Conservation (phyloP, 2,329 filamentous ascomycete species). For the Eutypella sp. region DNA sequence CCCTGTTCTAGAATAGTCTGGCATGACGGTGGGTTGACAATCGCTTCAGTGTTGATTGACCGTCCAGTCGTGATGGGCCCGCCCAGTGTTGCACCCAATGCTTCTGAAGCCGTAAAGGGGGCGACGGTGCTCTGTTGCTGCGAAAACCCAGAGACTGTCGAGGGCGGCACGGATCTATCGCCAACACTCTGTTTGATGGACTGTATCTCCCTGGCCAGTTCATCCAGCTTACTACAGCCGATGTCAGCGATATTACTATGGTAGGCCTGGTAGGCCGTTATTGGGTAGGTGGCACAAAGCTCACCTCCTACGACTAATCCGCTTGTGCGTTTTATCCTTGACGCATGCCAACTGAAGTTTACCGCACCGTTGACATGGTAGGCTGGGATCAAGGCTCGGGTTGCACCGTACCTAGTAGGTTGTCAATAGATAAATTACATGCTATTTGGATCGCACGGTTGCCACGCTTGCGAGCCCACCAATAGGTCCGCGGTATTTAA, state of each 20-base stretch:
- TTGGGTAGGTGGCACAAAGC: slow-evolving; percentile 7
- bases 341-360: slow-evolving; percentile 25
- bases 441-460: too few relatives aligned
- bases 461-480: too few relatives aligned
- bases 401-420: slow-evolving; percentile 27
- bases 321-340: slow-evolving; percentile 28
- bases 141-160: slow-evolving; percentile 8
- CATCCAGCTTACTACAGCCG: slow-evolving; percentile 46
- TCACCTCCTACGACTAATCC: slow-evolving; percentile 27
- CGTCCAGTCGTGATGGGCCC: slow-evolving; percentile 4
- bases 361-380: slow-evolving; percentile 26
- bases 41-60: slow-evolving; percentile 15
- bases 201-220: slow-evolving; percentile 49
- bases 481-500: background rate
- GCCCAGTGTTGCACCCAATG: slow-evolving; percentile 10
- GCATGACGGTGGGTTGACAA: slow-evolving; percentile 21
- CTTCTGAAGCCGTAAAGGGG: slow-evolving; percentile 14
- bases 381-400: slow-evolving; percentile 19
- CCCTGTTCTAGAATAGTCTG: slow-evolving; percentile 16
- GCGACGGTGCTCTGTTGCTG: slow-evolving; percentile 18
- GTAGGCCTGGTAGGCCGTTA: background rate
- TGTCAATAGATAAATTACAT: background rate
- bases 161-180: slow-evolving; percentile 11
- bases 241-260: slow-evolving; percentile 3
- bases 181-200: slow-evolving; percentile 49